Evolutionary conservation across 2,329 filamentous ascomycete genomes (phyloP).

Genomic region (Botrytis tulipae): DNA sequence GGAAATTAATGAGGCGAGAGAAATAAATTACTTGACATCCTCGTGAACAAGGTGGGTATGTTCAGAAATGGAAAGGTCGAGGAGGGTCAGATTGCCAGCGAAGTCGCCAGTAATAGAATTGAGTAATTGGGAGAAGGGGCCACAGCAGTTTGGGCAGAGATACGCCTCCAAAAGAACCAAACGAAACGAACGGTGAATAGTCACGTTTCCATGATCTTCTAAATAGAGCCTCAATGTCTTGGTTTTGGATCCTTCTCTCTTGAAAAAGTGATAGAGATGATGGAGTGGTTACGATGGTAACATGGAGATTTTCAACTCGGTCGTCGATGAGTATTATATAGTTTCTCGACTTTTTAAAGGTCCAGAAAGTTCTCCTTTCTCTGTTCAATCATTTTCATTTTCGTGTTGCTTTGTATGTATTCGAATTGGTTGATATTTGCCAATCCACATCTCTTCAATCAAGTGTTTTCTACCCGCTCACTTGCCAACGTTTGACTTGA

Average conservation of each 20-base stretch:
- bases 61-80: slow-evolving; percentile 25
- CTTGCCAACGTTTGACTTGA: background rate
- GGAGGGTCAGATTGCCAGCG: slow-evolving; percentile 15
- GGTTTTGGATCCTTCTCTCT: slow-evolving; percentile 7
- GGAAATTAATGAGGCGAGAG: background rate
- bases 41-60: background rate
- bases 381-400: background rate
- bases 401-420: background rate
- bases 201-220: slow-evolving; percentile 13
- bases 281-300: background rate
- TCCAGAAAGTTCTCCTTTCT: background rate
- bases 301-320: background rate
- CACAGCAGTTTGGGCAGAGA: slow-evolving; percentile 7
- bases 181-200: slow-evolving; percentile 10
- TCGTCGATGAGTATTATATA: slow-evolving; percentile 9
- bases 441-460: slow-evolving; percentile 3
- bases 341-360: background rate
- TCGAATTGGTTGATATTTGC: background rate
- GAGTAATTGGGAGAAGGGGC: background rate
- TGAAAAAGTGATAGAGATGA: background rate
- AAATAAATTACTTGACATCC: background rate
- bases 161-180: background rate
- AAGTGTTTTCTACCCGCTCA: background rate
- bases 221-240: slow-evolving; percentile 8
- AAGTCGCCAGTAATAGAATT: slow-evolving; percentile 11